Evolutionary conservation across 106 monocot genomes (phyloP).

Genomic region (Dioscorea dumetorum): DNA sequence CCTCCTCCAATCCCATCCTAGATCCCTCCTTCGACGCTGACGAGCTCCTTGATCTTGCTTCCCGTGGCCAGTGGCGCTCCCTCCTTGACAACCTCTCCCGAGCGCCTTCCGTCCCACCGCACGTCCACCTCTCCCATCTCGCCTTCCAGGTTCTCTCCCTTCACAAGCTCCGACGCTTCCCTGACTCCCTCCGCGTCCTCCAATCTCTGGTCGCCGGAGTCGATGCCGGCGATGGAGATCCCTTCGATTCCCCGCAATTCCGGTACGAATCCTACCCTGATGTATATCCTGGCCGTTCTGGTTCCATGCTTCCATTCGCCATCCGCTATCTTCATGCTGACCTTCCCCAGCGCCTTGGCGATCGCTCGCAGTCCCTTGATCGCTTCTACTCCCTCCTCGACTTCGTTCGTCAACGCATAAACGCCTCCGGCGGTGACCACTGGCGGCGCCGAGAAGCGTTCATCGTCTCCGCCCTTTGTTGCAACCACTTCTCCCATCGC

Average conservation of each 20-base stretch:
- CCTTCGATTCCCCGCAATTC: constrained; percentile 44
- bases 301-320: constrained; percentile 78
- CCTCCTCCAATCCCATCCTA: constrained; percentile 14
- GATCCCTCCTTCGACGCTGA: constrained; percentile 43
- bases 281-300: constrained; percentile 42
- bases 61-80: constrained; percentile 57
- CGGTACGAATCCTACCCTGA: constrained; percentile 68
- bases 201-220: constrained; percentile 18
- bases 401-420: constrained; percentile 24
- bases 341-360: constrained; percentile 60
- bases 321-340: constrained; percentile 70
- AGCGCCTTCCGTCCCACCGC: constrained; percentile 39
- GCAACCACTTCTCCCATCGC: constrained; percentile 63
- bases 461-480: constrained; percentile 35
- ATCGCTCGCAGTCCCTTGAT: constrained; percentile 56
- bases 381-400: constrained; percentile 72
- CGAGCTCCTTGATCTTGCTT: constrained; percentile 46
- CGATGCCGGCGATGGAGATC: constrained; percentile 2
- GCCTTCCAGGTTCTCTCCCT: constrained; percentile 32
- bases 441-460: constrained; percentile 67
- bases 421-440: background rate
- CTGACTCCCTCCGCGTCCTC: constrained; percentile 36
- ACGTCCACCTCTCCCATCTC: constrained; percentile 73
- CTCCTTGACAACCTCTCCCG: constrained; percentile 46
- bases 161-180: constrained; percentile 82